Base-by-base conservation (phyloP, 2,329 filamentous ascomycete genomes). In the Alternaria metachromatica region DNA sequence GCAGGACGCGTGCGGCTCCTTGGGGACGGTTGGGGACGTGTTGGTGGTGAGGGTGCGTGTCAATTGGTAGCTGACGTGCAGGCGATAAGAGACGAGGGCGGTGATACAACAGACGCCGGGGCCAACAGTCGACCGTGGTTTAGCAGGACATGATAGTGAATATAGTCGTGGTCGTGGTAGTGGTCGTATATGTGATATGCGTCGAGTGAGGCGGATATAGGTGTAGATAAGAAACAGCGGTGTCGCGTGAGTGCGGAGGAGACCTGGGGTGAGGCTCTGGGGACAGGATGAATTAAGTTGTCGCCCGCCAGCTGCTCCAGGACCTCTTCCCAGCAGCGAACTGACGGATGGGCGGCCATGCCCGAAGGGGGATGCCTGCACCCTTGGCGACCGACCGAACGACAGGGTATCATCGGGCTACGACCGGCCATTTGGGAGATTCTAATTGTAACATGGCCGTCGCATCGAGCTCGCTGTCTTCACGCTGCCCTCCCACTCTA, bases 11-110 rank as follows among this genome's bases (percentile, higher is more conserved):
- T 72, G 73, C 69, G 67, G 72, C 68, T 75, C 70, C 18, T 68
- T 57, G 49, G 43, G 54, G 56, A 49, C n/a, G 30, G 13, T 68
- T 57, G 49, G 41, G 54, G 56, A 49, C 21, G 43, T 46, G 67
- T 48, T 68, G 64, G 68, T 68, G 63, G 68, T 60, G 69, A 63
- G 62, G 67, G 62, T 65, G 66, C 53, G 49, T 21, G 68, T 62
- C 70, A 70, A 79, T 78, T 78, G 74, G 77, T 71, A 67, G 75
- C 65, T 69, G 74, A 69, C 67, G 71, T 74, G 70, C 66, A 62
- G 70, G 72, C 70, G 76, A 79, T 78, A 79, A 78, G 76, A 72
- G 61, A 55, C 64, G 71, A 54, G 63, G 68, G 62, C 65, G 68
- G 75, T 77, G 72, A 66, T 74, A 76, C 72, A 72, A 65, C 71